Conservation (phyloP, 768 basidiomycete genomes). For the Lactarius hengduanensis region DNA sequence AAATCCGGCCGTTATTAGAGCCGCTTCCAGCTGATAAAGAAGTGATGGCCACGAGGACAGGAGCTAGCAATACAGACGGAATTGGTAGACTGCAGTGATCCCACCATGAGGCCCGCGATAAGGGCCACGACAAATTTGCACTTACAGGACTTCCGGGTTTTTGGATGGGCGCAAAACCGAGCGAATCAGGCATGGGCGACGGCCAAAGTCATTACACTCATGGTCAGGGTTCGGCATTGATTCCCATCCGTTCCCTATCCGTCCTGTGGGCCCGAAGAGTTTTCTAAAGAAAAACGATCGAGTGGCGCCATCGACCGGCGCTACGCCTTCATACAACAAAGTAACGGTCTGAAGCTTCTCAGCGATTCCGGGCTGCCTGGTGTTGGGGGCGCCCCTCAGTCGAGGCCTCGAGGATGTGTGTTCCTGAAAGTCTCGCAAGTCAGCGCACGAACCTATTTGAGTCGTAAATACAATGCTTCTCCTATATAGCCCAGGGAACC, state of each 20-base stretch:
- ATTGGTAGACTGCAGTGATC: not conserved
- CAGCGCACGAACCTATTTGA: not conserved
- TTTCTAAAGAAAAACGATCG: not conserved
- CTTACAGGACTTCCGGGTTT: not conserved
- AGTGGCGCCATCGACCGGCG: not conserved
- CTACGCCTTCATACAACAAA: not conserved
- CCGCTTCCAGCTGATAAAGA: not conserved
- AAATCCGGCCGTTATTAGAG: not conserved
- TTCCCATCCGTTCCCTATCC: not conserved
- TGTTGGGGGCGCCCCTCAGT: too few species aligned
- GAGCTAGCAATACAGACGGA: not conserved
- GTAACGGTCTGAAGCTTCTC: not conserved
- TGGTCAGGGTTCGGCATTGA: too few species aligned
- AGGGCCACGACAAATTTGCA: not conserved
- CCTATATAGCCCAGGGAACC: not conserved
- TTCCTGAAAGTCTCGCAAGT: not conserved
- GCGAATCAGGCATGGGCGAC: not conserved
- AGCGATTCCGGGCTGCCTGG: not conserved
- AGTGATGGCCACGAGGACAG: not conserved
- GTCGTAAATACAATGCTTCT: not conserved
- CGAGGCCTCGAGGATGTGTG: not conserved
- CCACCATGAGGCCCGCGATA: not conserved
- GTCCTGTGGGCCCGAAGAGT: not conserved
- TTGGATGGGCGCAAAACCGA: not conserved
- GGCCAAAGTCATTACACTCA: too few species aligned